A percentile compares a stretch with the other conserved stretches of the same genome.
Evolutionary conservation across 2,329 filamentous ascomycete species (phyloP).

Genomic region (Cadophora gregata): DNA sequence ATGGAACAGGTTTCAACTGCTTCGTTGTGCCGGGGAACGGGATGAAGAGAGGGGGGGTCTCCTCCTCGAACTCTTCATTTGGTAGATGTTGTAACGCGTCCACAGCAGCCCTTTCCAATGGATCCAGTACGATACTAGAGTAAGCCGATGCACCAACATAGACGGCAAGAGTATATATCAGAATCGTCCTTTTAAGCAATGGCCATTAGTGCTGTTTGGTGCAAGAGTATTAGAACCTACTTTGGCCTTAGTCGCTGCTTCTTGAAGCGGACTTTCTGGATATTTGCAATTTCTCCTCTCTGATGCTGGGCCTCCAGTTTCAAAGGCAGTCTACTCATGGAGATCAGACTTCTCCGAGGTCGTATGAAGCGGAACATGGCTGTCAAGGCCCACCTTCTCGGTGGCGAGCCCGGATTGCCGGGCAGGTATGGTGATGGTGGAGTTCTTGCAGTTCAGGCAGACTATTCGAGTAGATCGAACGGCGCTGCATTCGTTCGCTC

Average conservation of each 20-base stretch:
- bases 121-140: constrained; percentile 52
- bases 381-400: constrained; percentile 39
- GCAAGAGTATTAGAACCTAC: constrained; percentile 25
- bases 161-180: constrained; percentile 45
- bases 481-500: neutral
- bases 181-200: constrained; percentile 30
- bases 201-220: constrained; percentile 7
- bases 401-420: constrained; percentile 36
- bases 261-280: constrained; percentile 40
- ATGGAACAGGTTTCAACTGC: constrained; percentile 55
- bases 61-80: constrained; percentile 50
- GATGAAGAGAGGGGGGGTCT: constrained; percentile 59
- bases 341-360: constrained; percentile 23
- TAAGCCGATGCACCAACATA: constrained; percentile 52
- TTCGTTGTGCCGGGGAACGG: constrained; percentile 66
- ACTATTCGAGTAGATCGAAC: neutral
- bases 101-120: constrained; percentile 46
- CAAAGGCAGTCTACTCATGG: constrained; percentile 38
- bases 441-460: neutral
- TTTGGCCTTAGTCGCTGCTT: constrained; percentile 28
- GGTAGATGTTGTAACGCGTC: constrained; percentile 51
- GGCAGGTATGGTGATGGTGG: neutral
- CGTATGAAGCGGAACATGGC: constrained; percentile 40
- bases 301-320: constrained; percentile 35
- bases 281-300: constrained; percentile 28